Evolutionary conservation across 208 protist species (phyloP).

Genomic region (Leishmania mexicana): DNA sequence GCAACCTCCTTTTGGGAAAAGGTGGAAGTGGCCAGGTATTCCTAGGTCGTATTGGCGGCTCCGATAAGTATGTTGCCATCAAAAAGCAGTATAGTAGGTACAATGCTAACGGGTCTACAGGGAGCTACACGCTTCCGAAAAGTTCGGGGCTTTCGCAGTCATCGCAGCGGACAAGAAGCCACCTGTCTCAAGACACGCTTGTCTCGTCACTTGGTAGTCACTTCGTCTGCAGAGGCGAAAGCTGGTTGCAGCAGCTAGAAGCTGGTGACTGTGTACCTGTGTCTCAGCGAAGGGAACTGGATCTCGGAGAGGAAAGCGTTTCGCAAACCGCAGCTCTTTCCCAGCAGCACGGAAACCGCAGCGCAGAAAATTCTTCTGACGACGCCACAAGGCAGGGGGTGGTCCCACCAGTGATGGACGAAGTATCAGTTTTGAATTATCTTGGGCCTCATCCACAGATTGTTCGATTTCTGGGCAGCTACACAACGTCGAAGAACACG

Average conservation of each 20-base stretch:
- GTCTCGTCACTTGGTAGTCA: background rate
- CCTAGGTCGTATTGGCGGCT: conserved; percentile 44
- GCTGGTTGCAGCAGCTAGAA: background rate
- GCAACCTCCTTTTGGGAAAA: conserved; percentile 70
- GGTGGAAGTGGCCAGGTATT: conserved; percentile 79
- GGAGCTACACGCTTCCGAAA: background rate
- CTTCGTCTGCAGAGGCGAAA: background rate
- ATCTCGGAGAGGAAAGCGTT: conserved; percentile 41
- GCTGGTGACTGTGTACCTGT: background rate
- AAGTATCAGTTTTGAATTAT: conserved; percentile 51
- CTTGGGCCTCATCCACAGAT: conserved; percentile 74
- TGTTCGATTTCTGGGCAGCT: conserved; percentile 55
- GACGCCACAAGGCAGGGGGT: background rate
- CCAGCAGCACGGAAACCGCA: conserved; percentile 4
- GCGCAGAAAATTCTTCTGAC: background rate
- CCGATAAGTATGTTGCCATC: conserved; percentile 60
- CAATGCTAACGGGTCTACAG: background rate
- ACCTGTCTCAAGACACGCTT: background rate
- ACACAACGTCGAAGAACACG: conserved; percentile 40
- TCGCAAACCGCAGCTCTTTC: conserved; percentile 30
- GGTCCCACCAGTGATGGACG: conserved; percentile 22
- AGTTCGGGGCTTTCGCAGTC: background rate
- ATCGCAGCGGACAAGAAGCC: background rate
- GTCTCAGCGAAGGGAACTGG: conserved; percentile 20
- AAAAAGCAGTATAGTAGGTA: conserved; percentile 58